phyloP scores from a whole-genome alignment of 1,139 yeast species.

The Pichia sp. region DNA sequence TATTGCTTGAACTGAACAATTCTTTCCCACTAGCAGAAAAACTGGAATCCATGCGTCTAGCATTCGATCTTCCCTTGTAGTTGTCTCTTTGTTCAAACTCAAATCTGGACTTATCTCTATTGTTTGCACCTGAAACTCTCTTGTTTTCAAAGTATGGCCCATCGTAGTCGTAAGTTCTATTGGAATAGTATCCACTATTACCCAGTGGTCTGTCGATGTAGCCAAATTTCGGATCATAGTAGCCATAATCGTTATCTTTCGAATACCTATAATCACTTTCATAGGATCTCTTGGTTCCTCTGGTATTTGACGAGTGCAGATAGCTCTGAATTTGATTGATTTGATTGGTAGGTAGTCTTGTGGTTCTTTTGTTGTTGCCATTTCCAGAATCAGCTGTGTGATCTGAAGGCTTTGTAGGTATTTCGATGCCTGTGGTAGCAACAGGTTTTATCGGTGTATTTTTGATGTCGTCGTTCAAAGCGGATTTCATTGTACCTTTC shows the following conservation, averaged over 20 bases:
- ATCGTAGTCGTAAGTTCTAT: background rate
- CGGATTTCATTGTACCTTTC: background rate
- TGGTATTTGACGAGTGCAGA: background rate
- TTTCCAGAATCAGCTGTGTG: no score
- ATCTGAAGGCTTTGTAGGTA: no score
- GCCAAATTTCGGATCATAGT: background rate
- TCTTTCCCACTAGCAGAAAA: slow-evolving; percentile 11
- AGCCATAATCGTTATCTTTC: background rate
- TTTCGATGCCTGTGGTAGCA: no score
- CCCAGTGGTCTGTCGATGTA: background rate
- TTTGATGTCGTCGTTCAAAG: background rate
- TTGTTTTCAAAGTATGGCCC: background rate
- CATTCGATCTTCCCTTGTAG: background rate
- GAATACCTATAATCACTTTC: background rate
- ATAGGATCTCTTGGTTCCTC: background rate
- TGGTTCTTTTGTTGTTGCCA: background rate
- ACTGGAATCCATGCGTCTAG: slow-evolving; percentile 3
- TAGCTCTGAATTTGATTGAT: slow-evolving; percentile 1
- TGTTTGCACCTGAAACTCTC: background rate
- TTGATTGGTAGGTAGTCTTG: slow-evolving; percentile 2
- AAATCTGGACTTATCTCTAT: background rate
- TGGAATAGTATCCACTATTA: background rate
- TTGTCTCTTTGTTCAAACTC: background rate
- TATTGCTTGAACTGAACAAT: slow-evolving; percentile 10
- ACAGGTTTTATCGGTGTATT: no score